phyloP scores from a whole-genome alignment of 2,329 filamentous ascomycete species.

The Mycogone perniciosa region DNA sequence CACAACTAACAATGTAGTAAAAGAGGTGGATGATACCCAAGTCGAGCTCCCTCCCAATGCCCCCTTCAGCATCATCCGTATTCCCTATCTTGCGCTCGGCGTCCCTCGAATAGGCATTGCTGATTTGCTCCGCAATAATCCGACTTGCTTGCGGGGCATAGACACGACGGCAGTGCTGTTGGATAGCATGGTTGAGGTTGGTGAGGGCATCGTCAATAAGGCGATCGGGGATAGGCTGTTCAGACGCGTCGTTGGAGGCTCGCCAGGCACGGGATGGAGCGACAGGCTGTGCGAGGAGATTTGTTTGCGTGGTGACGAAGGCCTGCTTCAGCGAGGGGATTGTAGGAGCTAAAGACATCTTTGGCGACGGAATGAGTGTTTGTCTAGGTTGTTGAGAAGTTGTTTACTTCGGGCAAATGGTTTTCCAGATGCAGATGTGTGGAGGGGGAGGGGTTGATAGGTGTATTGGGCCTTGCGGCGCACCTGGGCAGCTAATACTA shows the following conservation, averaged over 20 bases:
- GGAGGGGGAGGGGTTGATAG: no score
- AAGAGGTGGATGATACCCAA: constrained; percentile 28
- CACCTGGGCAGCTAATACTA: no score
- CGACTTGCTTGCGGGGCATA: constrained; percentile 64
- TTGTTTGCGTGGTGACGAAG: constrained; percentile 58
- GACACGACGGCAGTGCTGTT: constrained; percentile 58
- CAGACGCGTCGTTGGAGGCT: constrained; percentile 37
- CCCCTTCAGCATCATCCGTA: constrained; percentile 30
- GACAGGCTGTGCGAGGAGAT: constrained; percentile 54
- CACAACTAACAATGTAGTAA: not conserved
- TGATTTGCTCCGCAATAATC: constrained; percentile 68
- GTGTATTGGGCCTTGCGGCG: no score
- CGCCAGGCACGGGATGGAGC: constrained; percentile 49
- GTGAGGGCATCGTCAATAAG: constrained; percentile 51
- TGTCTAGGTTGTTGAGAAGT: no score
- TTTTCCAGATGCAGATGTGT: no score
- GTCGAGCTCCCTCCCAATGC: constrained; percentile 37
- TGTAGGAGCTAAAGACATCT: constrained; percentile 37
- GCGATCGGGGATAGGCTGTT: constrained; percentile 38
- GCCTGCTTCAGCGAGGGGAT: constrained; percentile 56
- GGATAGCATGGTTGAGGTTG: constrained; percentile 54
- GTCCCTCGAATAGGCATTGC: constrained; percentile 52
- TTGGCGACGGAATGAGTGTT: not conserved
- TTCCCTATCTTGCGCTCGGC: constrained; percentile 34
- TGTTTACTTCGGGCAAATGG: no score